Evolutionary conservation across 345 rosid species (phyloP), one percentile per base, ranked within the genome.

Genomic region (Salix arbutifolia): DNA sequence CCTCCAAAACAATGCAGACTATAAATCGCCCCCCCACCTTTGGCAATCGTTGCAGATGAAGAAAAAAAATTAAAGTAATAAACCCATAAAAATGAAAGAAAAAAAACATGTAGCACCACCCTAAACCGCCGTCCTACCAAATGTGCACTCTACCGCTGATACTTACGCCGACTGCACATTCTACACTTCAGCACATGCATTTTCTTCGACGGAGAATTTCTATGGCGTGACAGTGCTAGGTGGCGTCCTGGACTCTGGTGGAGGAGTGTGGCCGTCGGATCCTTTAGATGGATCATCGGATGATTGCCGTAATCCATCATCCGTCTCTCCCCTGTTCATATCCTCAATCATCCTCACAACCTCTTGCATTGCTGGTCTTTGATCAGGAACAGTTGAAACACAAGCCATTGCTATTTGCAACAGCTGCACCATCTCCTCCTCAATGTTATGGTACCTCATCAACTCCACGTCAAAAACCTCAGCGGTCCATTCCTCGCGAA

Each of bases 341-440:
- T 91, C 96, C 72, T 96, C 98, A 68, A 96, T 96, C 99, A 91
- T 96, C 56, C 96, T 88, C 30, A 91, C 72, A 50, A 93, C 97
- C 78, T 96, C 94, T 4, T 71, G 89, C 97, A 96, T 96, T 0
- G 84, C 85, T 0, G 98, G 99, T 74, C 98, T 73, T 80, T 93
- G 99, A 84, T 93, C 98, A 8, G 99, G 99, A 25, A 92, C 94
- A 0, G 86, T 87, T 0, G 96, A 89, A 0, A 96, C 98, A 67
- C 99, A 96, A 1, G 93, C 79, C 98, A 96, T 96, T 4, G 99
- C 99, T 10, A 93, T 91, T 66, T 96, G 99, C 69, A 96, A 85
- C 81, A 96, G 82, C 86, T 92, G 98, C 66, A 96, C 99, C 99
- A 96, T 96, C 82, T 96, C 99, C 74, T 96, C 99, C 77, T 96